Evolutionary conservation across 1,284 basidiomycete genomes (phyloP), one percentile per base, ranked within the genome.

Genomic region (Pseudozyma tsukubaensis): DNA sequence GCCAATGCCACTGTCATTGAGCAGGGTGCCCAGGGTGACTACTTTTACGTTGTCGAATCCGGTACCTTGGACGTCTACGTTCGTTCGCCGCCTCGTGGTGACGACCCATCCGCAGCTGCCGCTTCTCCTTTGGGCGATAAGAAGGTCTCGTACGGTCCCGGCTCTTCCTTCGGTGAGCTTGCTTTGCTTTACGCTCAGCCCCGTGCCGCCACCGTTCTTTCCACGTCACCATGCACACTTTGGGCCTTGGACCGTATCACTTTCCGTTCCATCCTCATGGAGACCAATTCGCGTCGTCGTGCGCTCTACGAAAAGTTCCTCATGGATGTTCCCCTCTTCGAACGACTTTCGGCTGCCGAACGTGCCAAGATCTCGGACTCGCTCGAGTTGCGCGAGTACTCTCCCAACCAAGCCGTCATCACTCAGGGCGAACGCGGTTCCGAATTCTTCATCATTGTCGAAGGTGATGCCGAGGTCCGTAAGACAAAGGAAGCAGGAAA

Each of bases 181-280:
- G 97, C 97, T 35, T 87, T 99, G 75, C 96, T 99, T 93, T 97
- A 99, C 86, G 94, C 94, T 49, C 94, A 97, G 79, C 94, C 94
- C 35, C 92, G 96, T 50, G 94, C 94, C 6, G 96, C 97, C 5
- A 94, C 94, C 3, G 94, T 99, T 50, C 86, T 97, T 34, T 91
- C 95, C 4, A 90, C 92, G 42, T 90, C 92, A 58, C 72, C 79
- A 8, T 94, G 92, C 54, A 94, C 92, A 8, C 88, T 98, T 36
- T 99, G 96, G 96, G 91, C 93, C 7, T 88, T 99, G 64, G 96
- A 99, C 86, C 92, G 96, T 57, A 94, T 97, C 79, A 98, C 95
- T 1, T 99, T 99, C 91, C 90, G 96, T 43, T 96, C 94, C n/a
- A 98, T 99, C 85, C 92, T 99, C 55, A 80, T 81, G 64, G 78